These are phyloP conservation scores for Lasiosphaeris hirsuta DNA, from an alignment of 495 filamentous ascomycete species.

Conservation along the genomic window DNA sequence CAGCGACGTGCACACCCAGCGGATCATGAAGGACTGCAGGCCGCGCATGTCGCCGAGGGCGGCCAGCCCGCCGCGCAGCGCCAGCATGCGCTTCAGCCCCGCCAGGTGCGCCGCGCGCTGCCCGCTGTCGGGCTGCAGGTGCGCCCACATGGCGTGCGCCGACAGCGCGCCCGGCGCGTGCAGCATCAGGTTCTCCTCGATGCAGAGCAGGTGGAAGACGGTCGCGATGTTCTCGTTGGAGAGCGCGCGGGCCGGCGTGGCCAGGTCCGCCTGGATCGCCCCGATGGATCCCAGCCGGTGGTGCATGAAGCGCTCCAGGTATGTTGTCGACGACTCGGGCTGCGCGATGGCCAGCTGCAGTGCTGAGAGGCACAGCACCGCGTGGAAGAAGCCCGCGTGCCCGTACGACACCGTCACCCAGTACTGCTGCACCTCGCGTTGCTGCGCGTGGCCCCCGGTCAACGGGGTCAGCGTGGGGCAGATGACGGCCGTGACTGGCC, in stretches of 20 bases:
- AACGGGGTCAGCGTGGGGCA: constrained; percentile 2
- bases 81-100: constrained; percentile 16
- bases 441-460: not conserved
- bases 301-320: constrained; percentile 15
- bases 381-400: constrained; percentile 13
- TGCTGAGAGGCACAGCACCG: constrained; percentile 9
- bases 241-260: not conserved
- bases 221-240: constrained; percentile 16
- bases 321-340: not conserved
- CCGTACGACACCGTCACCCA: constrained; percentile 11
- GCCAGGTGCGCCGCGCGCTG: constrained; percentile 11
- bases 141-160: not conserved
- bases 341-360: constrained; percentile 13
- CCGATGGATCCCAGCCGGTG: constrained; percentile 16
- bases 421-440: constrained; percentile 5
- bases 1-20: constrained; percentile 12
- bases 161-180: not conserved
- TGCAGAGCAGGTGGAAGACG: constrained; percentile 16
- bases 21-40: constrained; percentile 16
- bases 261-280: constrained; percentile 7
- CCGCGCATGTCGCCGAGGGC: constrained; percentile 6
- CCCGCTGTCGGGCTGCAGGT: constrained; percentile 10
- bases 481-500: constrained; percentile 4
- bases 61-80: constrained; percentile 14
- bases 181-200: constrained; percentile 14